Conservation (phyloP, 192 early-diverging fungal genomes). For the Kappamyces sp. region DNA sequence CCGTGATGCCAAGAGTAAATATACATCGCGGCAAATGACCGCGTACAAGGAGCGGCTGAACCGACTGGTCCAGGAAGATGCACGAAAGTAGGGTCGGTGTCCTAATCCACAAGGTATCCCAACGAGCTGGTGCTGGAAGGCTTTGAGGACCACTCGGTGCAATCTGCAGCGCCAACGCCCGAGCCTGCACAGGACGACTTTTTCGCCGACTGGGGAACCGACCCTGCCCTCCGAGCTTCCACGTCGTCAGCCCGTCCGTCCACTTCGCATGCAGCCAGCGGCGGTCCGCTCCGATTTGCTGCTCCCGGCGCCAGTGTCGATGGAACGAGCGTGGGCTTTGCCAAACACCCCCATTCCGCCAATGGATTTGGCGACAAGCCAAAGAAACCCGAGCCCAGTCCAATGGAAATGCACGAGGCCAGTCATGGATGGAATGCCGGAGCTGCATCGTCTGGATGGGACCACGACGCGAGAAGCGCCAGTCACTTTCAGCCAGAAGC, state of each 20-base stretch:
- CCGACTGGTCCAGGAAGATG: slow-evolving; percentile 67
- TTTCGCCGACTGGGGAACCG: slow-evolving; percentile 59
- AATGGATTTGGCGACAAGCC: slow-evolving; percentile 34
- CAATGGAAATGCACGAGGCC: too few relatives aligned
- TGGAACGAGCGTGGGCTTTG: too few relatives aligned
- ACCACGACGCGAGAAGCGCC: too few relatives aligned
- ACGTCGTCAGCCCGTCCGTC: too few relatives aligned
- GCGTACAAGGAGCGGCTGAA: slow-evolving; percentile 77
- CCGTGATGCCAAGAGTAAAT: slow-evolving; percentile 78
- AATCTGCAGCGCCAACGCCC: slow-evolving; percentile 16
- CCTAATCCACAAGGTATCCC: slow-evolving; percentile 22
- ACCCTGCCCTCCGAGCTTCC: too few relatives aligned
- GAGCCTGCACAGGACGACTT: slow-evolving; percentile 51
- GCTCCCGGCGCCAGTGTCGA: too few relatives aligned
- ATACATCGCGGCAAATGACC: slow-evolving; percentile 63
- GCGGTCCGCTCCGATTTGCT: too few relatives aligned
- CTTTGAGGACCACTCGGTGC: slow-evolving; percentile 17
- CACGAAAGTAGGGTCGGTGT: slow-evolving; percentile 17
- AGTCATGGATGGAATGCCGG: too few relatives aligned
- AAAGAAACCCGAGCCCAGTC: too few relatives aligned
- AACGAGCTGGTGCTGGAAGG: slow-evolving; percentile 37
- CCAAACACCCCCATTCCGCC: slow-evolving; percentile 27
- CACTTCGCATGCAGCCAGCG: too few relatives aligned
- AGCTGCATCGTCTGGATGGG: too few relatives aligned
- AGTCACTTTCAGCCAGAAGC: too few relatives aligned